These are phyloP conservation scores for Kluyveromyces marxianus DNA, from an alignment of 1,139 yeast species.

Conservation along the genomic window DNA sequence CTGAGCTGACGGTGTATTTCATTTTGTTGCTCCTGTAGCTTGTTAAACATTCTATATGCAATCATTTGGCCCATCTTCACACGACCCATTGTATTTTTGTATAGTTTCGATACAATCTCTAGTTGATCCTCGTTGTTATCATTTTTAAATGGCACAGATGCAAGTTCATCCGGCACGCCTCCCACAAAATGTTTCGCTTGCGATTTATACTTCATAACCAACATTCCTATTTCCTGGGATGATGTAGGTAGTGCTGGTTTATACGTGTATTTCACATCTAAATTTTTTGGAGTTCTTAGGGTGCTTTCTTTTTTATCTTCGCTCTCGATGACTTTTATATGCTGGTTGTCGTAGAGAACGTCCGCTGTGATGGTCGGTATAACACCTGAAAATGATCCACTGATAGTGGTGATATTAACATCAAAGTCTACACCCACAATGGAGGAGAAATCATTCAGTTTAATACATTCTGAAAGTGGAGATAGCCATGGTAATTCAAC, in stretches of 20 bases:
- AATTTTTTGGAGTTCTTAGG: background rate
- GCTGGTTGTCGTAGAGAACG: slow-evolving; percentile 9
- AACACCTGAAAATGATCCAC: slow-evolving; percentile 1
- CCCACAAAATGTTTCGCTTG: slow-evolving; percentile 12
- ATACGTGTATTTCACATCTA: slow-evolving; percentile 8
- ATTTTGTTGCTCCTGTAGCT: slow-evolving; percentile 29
- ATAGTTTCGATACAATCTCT: slow-evolving; percentile 18
- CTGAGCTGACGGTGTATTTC: slow-evolving; percentile 35
- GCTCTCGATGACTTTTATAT: slow-evolving; percentile 9
- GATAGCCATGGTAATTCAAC: slow-evolving; percentile 7
- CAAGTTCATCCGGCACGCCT: slow-evolving; percentile 16
- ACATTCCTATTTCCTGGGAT: slow-evolving; percentile 16
- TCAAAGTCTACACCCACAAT: slow-evolving; percentile 12
- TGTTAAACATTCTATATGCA: slow-evolving; percentile 25
- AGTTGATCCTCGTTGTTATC: slow-evolving; percentile 24
- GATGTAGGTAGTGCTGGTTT: slow-evolving; percentile 14
- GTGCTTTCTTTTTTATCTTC: background rate
- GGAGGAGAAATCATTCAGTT: slow-evolving; percentile 16
- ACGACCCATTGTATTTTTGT: slow-evolving; percentile 18
- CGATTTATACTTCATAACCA: slow-evolving; percentile 14
- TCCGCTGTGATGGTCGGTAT: slow-evolving; percentile 12
- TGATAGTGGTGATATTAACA: slow-evolving; percentile 10
- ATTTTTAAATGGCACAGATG: slow-evolving; percentile 18
- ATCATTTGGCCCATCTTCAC: slow-evolving; percentile 20
- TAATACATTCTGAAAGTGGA: slow-evolving; percentile 17